phyloP scores from a whole-genome alignment of 2,329 filamentous ascomycete species.

The Xylaria sp. region DNA sequence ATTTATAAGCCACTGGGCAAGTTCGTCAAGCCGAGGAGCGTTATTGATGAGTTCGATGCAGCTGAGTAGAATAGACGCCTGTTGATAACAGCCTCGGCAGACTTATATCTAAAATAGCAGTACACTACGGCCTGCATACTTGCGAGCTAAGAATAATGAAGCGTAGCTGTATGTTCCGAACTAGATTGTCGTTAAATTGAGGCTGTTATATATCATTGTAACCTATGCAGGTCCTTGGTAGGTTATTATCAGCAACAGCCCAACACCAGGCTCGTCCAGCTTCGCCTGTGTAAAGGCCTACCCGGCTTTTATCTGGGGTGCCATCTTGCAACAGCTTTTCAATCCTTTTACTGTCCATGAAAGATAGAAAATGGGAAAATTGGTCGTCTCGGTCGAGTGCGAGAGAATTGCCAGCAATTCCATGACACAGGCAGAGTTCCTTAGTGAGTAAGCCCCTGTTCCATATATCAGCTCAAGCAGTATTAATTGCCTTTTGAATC shows the following conservation, averaged over 20 bases:
- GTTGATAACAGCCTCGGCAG: background rate
- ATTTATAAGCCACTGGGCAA: conserved; percentile 54
- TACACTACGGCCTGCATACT: background rate
- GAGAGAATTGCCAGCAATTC: conserved; percentile 68
- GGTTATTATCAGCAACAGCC: conserved; percentile 31
- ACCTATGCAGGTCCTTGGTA: conserved; percentile 32
- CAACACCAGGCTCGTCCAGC: conserved; percentile 39
- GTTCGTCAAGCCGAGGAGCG: conserved; percentile 56
- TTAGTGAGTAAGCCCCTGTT: conserved; percentile 65
- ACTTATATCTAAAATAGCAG: no score
- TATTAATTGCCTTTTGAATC: conserved; percentile 59
- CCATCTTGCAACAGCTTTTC: conserved; percentile 16
- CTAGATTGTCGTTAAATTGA: background rate
- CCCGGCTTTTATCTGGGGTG: conserved; percentile 16
- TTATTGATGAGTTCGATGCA: conserved; percentile 56
- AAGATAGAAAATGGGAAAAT: conserved; percentile 35
- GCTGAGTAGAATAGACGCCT: conserved; percentile 9
- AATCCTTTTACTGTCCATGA: conserved; percentile 31
- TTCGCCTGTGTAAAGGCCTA: conserved; percentile 39
- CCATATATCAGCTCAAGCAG: conserved; percentile 59
- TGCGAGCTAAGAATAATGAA: no score
- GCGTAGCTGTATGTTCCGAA: no score
- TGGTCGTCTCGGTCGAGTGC: conserved; percentile 29
- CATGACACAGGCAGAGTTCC: conserved; percentile 69
- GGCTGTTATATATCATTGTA: conserved; percentile 38